These are phyloP conservation scores for Metschnikowia koreensis DNA, from an alignment of 805 yeast species.

Conservation along the genomic window DNA sequence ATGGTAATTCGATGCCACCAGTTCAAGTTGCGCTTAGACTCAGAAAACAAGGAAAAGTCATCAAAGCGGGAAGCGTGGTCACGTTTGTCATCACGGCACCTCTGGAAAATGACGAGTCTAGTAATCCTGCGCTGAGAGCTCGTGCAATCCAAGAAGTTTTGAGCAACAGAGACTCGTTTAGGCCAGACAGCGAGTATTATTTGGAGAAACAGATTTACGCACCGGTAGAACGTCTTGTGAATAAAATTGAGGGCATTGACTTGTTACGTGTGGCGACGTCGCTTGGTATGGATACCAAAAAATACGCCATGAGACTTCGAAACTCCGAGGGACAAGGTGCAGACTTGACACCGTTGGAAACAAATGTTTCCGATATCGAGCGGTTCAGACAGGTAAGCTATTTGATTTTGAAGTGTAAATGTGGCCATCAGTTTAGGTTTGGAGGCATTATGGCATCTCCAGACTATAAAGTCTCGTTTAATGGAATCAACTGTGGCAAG, in stretches of 20 bases:
- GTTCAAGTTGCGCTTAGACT: conserved; percentile 88
- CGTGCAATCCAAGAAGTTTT: conserved; percentile 75
- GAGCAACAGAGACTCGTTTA: conserved; percentile 46
- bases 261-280: conserved; percentile 70
- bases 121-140: conserved; percentile 71
- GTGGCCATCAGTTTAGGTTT: conserved; percentile 60
- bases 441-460: conserved; percentile 72
- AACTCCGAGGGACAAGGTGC: conserved; percentile 28
- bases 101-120: conserved; percentile 23
- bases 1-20: conserved; percentile 73
- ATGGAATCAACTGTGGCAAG: conserved; percentile 67
- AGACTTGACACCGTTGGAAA: conserved; percentile 70
- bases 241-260: conserved; percentile 84
- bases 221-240: conserved; percentile 85
- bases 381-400: conserved; percentile 67
- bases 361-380: conserved; percentile 76
- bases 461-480: conserved; percentile 57
- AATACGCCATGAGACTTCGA: conserved; percentile 49
- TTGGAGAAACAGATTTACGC: conserved; percentile 86
- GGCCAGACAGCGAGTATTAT: conserved; percentile 76
- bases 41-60: conserved; percentile 77
- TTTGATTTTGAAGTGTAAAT: conserved; percentile 58
- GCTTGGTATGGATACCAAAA: conserved; percentile 72
- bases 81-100: conserved; percentile 72
- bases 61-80: conserved; percentile 86